Evolutionary conservation across 108 stramenopile genomes (phyloP).

Genomic region (Ochromonas danica): DNA sequence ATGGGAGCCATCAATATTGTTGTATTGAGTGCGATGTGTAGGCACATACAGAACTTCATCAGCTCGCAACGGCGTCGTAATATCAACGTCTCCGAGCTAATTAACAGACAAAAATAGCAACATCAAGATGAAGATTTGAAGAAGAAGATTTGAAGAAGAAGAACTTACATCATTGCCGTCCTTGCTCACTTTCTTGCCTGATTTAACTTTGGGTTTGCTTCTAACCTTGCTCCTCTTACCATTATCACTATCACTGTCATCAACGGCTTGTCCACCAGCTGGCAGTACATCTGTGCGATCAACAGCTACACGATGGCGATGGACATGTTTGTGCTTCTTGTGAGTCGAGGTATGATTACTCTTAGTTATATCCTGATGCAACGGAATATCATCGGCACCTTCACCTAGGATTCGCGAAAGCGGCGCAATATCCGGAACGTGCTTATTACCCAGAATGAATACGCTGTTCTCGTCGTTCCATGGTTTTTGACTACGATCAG

Average conservation of each 20-base stretch:
- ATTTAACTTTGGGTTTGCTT: neutral
- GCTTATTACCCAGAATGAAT: conserved; percentile 30
- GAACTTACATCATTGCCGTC: neutral
- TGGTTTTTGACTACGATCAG: neutral
- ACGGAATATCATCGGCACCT: conserved; percentile 11
- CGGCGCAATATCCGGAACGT: neutral
- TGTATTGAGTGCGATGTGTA: too few species aligned
- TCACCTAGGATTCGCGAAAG: neutral
- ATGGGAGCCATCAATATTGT: conserved; percentile 57
- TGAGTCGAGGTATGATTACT: conserved; percentile 2
- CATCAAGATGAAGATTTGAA: neutral
- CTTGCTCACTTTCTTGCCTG: neutral
- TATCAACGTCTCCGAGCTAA: conserved; percentile 11
- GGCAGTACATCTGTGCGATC: neutral
- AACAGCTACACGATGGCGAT: neutral
- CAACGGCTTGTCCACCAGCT: neutral
- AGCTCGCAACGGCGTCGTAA: conserved; percentile 50
- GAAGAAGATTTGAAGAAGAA: neutral
- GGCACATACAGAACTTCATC: conserved; percentile 57
- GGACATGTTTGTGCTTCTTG: conserved; percentile 17
- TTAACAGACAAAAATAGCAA: neutral
- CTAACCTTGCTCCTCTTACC: neutral
- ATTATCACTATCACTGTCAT: neutral
- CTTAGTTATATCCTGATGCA: too few species aligned
- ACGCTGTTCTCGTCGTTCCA: neutral